Conservation (phyloP, 257 asterid species). For the Solanum peruvianum region DNA sequence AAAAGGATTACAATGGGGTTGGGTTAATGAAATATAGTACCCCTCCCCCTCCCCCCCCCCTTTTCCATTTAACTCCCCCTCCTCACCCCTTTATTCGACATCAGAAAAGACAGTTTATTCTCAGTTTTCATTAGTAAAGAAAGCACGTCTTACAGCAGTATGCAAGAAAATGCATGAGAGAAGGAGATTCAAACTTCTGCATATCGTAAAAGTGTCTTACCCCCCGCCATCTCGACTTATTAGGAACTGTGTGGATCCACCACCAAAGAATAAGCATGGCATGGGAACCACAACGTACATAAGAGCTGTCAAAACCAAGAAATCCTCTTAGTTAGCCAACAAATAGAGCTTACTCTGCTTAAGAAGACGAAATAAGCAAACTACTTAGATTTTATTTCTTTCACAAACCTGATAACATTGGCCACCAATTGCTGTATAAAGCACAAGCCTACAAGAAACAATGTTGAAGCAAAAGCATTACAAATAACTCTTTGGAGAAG, state of each 20-base stretch:
- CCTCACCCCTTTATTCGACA: background rate
- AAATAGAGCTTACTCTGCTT: background rate
- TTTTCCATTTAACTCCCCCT: background rate
- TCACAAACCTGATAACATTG: slow-evolving; percentile 78
- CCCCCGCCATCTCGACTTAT: slow-evolving; percentile 95
- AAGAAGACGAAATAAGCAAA: background rate
- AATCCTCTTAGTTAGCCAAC: background rate
- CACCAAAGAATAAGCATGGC: slow-evolving; percentile 97
- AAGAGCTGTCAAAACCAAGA: slow-evolving; percentile 50
- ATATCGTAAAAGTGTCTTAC: slow-evolving; percentile 32
- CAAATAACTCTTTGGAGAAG: background rate
- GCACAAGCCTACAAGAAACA: slow-evolving; percentile 76
- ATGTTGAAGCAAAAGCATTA: background rate
- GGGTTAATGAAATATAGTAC: background rate
- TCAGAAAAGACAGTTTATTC: background rate
- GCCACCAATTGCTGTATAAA: slow-evolving; percentile 96
- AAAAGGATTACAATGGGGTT: background rate
- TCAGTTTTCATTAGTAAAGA: background rate
- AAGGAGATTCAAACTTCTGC: background rate
- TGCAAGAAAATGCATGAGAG: background rate
- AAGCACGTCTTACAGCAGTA: background rate
- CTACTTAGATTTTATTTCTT: background rate
- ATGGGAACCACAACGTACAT: slow-evolving; percentile 96
- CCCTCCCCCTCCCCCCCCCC: too few relatives aligned
- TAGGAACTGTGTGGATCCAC: slow-evolving; percentile 90